phyloP scores from a whole-genome alignment of 2,329 filamentous ascomycete species.

The Pezicula radicicola region DNA sequence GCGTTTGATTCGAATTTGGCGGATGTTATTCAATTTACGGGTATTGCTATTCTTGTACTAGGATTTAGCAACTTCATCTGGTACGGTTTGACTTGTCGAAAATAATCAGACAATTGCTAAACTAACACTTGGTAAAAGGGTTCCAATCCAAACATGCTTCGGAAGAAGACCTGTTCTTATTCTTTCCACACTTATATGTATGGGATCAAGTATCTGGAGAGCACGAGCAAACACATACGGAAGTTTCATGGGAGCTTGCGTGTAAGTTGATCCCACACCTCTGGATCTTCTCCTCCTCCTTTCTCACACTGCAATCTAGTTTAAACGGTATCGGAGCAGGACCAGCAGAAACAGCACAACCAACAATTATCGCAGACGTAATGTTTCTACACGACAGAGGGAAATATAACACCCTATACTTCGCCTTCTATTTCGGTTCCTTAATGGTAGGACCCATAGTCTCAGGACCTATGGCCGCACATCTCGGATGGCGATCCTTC shows the following conservation, averaged over 20 bases:
- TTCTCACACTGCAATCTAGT: slow-evolving; percentile 4
- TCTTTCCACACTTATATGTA: slow-evolving; percentile 39
- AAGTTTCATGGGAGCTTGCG: slow-evolving; percentile 61
- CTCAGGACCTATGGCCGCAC: slow-evolving; percentile 56
- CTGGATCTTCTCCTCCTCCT: background rate
- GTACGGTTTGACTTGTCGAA: slow-evolving; percentile 13
- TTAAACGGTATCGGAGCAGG: slow-evolving; percentile 62
- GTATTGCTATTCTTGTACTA: slow-evolving; percentile 44
- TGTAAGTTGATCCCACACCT: slow-evolving; percentile 23
- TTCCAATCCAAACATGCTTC: slow-evolving; percentile 43
- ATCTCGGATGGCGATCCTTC: slow-evolving; percentile 58
- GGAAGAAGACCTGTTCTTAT: slow-evolving; percentile 47
- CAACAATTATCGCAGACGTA: slow-evolving; percentile 61
- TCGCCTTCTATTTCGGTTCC: slow-evolving; percentile 59
- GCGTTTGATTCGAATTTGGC: slow-evolving; percentile 50
- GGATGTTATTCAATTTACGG: slow-evolving; percentile 46
- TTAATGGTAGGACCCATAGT: slow-evolving; percentile 59
- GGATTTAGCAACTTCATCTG: slow-evolving; percentile 51
- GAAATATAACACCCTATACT: slow-evolving; percentile 51
- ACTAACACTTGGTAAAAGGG: slow-evolving; percentile 16
- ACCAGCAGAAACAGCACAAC: slow-evolving; percentile 60
- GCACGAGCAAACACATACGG: slow-evolving; percentile 54
- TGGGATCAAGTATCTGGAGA: slow-evolving; percentile 45
- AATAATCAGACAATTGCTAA: background rate
- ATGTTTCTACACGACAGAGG: slow-evolving; percentile 64